Base-by-base conservation (phyloP, 805 yeast genomes). In the Ogataea salicorniae region DNA sequence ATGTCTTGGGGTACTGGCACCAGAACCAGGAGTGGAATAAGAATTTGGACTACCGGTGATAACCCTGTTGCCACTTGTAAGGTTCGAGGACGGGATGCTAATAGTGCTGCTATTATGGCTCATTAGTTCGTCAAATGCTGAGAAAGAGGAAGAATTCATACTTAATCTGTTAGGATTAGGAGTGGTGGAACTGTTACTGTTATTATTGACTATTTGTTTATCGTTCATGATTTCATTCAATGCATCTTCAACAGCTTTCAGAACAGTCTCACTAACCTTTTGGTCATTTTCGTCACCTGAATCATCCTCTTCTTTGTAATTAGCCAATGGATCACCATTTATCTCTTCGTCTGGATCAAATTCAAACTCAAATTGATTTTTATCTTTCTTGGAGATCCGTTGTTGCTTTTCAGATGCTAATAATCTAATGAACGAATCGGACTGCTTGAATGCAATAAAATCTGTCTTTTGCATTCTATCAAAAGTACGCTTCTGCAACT, bases 221-320 rank as follows among this genome's bases (percentile, higher is more conserved):
- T 64, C 59, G 26, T 57, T 66, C 75, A 78, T 77, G 34, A 84
- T 82, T 51, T 81, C 79, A 26, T 75, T 76, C 47, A 84, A 73
- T 3, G 87, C 89, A 59, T 78, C 81, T 57, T 83, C 87, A 17
- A 84, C 85, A 0, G 88, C 87, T 45, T 71, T 69, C 5, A 81
- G 63, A 0, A 77, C 83, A 16, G 63, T 69, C 4, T 73, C 72
- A 43, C 76, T 72, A 4, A 74, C 71, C 35, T 54, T 60, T 7
- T 54, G 52, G 4, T 65, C 62, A 36, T 63, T 64, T 35, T 68
- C 70, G 18, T 69, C 66, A 15, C 65, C 68, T 1, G 66, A 59
- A 13, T 44, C 58, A 23, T 57, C 62, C 6, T 50, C 61, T 29
- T 50, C 61, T 29, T 60, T 59, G 39, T 64, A 65, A 14, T 55